phyloP scores from a whole-genome alignment of 305 asterid genomes.

The Rubia balearica region DNA sequence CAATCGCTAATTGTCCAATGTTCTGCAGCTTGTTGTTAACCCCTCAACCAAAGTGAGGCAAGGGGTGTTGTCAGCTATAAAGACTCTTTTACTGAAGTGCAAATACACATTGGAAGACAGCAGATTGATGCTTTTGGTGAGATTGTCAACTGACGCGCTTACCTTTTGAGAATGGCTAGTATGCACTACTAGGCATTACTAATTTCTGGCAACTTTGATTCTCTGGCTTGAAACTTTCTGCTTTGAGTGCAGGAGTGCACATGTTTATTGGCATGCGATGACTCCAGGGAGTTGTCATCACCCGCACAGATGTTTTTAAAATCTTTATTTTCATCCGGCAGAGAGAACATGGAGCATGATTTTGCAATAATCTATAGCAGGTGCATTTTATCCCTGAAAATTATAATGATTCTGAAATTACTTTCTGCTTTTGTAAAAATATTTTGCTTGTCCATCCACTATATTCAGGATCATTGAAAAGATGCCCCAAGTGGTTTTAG shows the following conservation, averaged over 20 bases:
- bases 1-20: constrained; percentile 12
- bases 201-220: background rate
- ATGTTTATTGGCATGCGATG: constrained; percentile 74
- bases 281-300: constrained; percentile 67
- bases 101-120: constrained; percentile 59
- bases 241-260: constrained; percentile 64
- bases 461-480: constrained; percentile 72
- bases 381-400: constrained; percentile 25
- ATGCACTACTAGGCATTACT: background rate
- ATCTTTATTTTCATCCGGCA: constrained; percentile 41
- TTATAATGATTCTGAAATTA: constrained; percentile 16
- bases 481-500: constrained; percentile 75
- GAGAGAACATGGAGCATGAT: constrained; percentile 43
- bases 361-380: constrained; percentile 60
- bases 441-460: background rate
- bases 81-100: constrained; percentile 59
- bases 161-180: constrained; percentile 18
- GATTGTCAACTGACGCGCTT: constrained; percentile 23
- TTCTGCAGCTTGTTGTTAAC: constrained; percentile 71
- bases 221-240: constrained; percentile 4
- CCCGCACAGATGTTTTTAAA: constrained; percentile 50
- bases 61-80: constrained; percentile 59
- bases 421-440: constrained; percentile 13
- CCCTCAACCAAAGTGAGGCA: constrained; percentile 65
- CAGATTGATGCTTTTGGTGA: constrained; percentile 90